These are phyloP conservation scores for Butyriboletus loyo DNA, from an alignment of 768 basidiomycete species.

Conservation along the genomic window DNA sequence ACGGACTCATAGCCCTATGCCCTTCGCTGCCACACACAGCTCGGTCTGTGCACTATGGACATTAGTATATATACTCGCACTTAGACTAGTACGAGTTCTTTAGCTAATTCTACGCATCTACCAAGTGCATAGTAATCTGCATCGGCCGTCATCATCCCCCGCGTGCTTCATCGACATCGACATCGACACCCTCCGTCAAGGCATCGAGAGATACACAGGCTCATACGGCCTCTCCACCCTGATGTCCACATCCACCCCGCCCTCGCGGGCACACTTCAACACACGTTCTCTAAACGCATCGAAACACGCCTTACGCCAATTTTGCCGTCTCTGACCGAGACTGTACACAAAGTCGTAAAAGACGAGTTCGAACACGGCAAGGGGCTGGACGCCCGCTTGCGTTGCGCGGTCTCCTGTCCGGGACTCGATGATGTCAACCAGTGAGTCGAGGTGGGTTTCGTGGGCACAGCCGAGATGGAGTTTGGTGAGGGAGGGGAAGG, in stretches of 20 bases:
- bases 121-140: too few relatives aligned
- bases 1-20: too few relatives aligned
- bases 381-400: constrained; percentile 6
- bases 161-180: not conserved
- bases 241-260: constrained; percentile 23
- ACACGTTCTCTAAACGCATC: constrained; percentile 21
- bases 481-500: constrained; percentile 16
- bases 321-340: constrained; percentile 4
- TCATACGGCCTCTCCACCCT: constrained; percentile 26
- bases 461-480: constrained; percentile 24
- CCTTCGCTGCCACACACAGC: too few relatives aligned
- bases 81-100: too few relatives aligned
- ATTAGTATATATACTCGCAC: too few relatives aligned
- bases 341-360: constrained; percentile 23
- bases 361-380: constrained; percentile 20
- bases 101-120: too few relatives aligned
- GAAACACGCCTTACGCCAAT: constrained; percentile 17
- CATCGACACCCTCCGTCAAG: too few relatives aligned
- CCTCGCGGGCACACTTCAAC: constrained; percentile 20
- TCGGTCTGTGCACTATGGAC: too few relatives aligned
- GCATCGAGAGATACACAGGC: constrained; percentile 18
- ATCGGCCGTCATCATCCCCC: not conserved
- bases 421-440: constrained; percentile 17
- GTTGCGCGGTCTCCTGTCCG: constrained; percentile 15
- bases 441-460: constrained; percentile 13